Base-by-base conservation (phyloP, 1,139 yeast genomes). In the Zhuliangozyma blackwelliae region DNA sequence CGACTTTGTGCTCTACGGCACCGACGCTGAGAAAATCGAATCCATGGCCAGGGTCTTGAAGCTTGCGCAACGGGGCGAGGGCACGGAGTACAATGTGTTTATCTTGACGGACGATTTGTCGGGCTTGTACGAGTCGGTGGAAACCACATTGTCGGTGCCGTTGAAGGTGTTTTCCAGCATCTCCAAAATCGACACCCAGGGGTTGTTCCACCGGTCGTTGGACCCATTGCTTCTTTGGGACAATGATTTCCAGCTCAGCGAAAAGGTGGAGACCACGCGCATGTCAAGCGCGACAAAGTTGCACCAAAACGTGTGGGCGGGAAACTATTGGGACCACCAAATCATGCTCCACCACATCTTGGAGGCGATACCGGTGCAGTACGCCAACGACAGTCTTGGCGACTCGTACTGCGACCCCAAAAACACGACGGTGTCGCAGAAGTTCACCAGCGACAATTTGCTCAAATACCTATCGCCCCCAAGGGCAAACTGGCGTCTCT, bases 221-320 rank as follows among this genome's bases (percentile, higher is more conserved):
- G 35, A 40, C 12, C 33, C 34, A 20, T 32, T 28, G 11, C 35
- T 45, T 10, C 19, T 44, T 25, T 85, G 95, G 94, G 89, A 83
- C 49, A 68, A 77, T 26, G 86, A 87, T 50, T 81, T 82, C 51
- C 67, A 75, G 27, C 71, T 79, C 40, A 79, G 84, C 49, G 97
- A 90, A 54, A 79, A 85, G 42, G 68, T 85, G 9, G 96, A 89
- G 57, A 82, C 89, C 43, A 69, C 88, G 3, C 77, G 77, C 52
- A 85, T 90, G 92, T 82, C 96, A 1, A 69, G 87, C 2, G 95
- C 96, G 0, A 75, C 94, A 0, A 69, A 66, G 12, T 63, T 85
- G 3, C 59, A 63, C 11, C 58, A 64, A 1, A 68, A 75, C 32
- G 76, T 89, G 5, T 90, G 90, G 90, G 69, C 82, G 33, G 97